Evolutionary conservation across 2,329 filamentous ascomycete genomes (phyloP).

Genomic region (Fusarium decemcellulare): DNA sequence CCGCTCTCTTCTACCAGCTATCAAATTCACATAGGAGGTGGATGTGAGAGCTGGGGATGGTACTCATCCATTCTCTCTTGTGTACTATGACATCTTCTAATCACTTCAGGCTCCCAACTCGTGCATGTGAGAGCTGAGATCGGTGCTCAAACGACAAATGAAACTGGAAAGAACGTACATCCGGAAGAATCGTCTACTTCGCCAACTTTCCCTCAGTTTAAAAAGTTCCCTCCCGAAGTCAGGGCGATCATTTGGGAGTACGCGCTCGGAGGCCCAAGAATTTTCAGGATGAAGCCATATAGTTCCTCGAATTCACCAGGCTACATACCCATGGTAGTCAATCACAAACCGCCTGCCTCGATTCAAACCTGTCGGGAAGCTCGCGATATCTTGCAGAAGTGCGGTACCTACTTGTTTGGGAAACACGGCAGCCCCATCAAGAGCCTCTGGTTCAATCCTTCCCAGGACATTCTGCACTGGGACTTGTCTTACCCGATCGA

Average conservation of each 20-base stretch:
- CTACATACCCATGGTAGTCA: slow-evolving; percentile 4
- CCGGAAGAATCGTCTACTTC: too few relatives aligned
- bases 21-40: not conserved
- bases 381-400: not conserved
- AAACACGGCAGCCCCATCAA: not conserved
- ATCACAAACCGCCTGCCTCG: slow-evolving; percentile 19
- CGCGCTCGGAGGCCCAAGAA: not conserved
- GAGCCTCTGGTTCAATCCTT: slow-evolving; percentile 15
- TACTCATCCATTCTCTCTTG: not conserved
- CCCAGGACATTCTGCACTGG: slow-evolving; percentile 13
- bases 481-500: not conserved
- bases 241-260: slow-evolving; percentile 1
- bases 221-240: not conserved
- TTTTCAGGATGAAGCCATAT: slow-evolving; percentile 1
- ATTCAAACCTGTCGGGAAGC: slow-evolving; percentile 15
- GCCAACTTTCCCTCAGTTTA: not conserved
- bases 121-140: slow-evolving; percentile 1
- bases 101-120: not conserved
- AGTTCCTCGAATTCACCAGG: not conserved
- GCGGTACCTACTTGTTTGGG: slow-evolving; percentile 5
- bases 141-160: not conserved
- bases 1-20: not conserved
- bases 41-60: not conserved
- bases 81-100: not conserved
- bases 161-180: not conserved